These are phyloP conservation scores for Priceomyces castillae DNA, from an alignment of 805 yeast genomes.

Conservation along the genomic window DNA sequence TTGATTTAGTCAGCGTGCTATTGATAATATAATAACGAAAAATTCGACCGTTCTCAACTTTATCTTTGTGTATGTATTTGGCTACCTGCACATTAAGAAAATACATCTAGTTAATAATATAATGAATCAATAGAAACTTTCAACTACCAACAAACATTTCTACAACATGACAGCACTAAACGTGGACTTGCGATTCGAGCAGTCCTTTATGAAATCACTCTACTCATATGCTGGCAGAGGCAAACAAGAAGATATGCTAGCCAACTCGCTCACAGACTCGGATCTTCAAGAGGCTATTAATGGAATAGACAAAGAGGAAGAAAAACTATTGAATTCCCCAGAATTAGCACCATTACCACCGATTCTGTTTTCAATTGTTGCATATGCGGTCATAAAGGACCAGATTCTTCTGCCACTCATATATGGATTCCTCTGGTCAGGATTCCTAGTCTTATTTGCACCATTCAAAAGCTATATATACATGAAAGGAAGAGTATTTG, in stretches of 20 bases:
- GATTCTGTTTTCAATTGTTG: slow-evolving; percentile 43
- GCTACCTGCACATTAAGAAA: not conserved
- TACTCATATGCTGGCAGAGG: slow-evolving; percentile 26
- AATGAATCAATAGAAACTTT: not conserved
- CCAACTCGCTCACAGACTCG: slow-evolving; percentile 13
- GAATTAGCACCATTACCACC: slow-evolving; percentile 29
- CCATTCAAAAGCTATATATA: slow-evolving; percentile 2
- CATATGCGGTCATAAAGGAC: slow-evolving; percentile 50
- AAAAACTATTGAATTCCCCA: slow-evolving; percentile 4
- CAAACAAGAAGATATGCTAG: not conserved
- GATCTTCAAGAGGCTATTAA: slow-evolving; percentile 18
- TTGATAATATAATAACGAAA: not conserved
- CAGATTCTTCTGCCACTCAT: slow-evolving; percentile 52
- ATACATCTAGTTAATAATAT: too few relatives aligned
- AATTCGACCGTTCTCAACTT: not conserved
- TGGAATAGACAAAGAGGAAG: slow-evolving; percentile 16
- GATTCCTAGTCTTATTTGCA: slow-evolving; percentile 28
- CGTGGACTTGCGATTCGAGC: slow-evolving; percentile 70
- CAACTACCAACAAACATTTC: not conserved
- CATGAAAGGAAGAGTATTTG: not conserved
- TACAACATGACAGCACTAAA: not conserved
- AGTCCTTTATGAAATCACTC: slow-evolving; percentile 46
- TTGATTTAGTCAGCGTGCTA: not conserved
- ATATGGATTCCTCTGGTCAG: slow-evolving; percentile 50
- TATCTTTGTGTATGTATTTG: not conserved